A percentile compares a stretch with the other conserved stretches of the same genome.
Conservation (phyloP, 2,329 filamentous ascomycete genomes). For the Coniochaeta pulveracea region DNA sequence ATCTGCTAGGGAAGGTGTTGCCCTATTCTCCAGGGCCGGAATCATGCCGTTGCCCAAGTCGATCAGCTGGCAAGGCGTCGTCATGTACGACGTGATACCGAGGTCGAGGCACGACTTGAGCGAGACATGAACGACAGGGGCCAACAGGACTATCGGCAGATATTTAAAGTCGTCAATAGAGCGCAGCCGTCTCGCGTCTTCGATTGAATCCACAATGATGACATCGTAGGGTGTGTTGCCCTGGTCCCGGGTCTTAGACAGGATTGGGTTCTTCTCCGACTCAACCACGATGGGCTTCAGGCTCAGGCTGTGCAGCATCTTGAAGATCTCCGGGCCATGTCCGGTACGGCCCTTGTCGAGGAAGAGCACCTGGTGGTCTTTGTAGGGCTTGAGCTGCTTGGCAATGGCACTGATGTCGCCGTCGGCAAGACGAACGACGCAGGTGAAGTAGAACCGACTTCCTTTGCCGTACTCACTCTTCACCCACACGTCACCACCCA, state of each 20-base stretch:
- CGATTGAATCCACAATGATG: slow-evolving; percentile 88
- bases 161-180: slow-evolving; percentile 95
- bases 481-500: slow-evolving; percentile 95
- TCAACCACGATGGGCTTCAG: slow-evolving; percentile 77
- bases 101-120: slow-evolving; percentile 89
- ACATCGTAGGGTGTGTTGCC: slow-evolving; percentile 68
- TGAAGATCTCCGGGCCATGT: slow-evolving; percentile 63
- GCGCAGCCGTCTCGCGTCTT: slow-evolving; percentile 75
- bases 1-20: slow-evolving; percentile 82
- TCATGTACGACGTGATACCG: slow-evolving; percentile 99
- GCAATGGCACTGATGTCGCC: slow-evolving; percentile 68
- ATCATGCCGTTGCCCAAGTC: slow-evolving; percentile 95
- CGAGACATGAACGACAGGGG: slow-evolving; percentile 79
- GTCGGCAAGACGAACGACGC: slow-evolving; percentile 73
- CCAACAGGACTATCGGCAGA: slow-evolving; percentile 86
- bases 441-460: slow-evolving; percentile 95
- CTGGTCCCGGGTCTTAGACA: slow-evolving; percentile 38
- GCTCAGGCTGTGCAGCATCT: slow-evolving; percentile 68
- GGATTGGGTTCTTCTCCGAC: slow-evolving; percentile 55
- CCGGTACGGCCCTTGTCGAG: slow-evolving; percentile 82
- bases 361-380: slow-evolving; percentile 83
- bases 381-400: slow-evolving; percentile 81
- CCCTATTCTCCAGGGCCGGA: slow-evolving; percentile 84
- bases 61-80: slow-evolving; percentile 85
- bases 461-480: slow-evolving; percentile 85